Percentiles rank a stretch among this genome's conserved stretches.
phyloP scores from a whole-genome alignment of 331 rosid genomes.

The Cydonia oblonga region DNA sequence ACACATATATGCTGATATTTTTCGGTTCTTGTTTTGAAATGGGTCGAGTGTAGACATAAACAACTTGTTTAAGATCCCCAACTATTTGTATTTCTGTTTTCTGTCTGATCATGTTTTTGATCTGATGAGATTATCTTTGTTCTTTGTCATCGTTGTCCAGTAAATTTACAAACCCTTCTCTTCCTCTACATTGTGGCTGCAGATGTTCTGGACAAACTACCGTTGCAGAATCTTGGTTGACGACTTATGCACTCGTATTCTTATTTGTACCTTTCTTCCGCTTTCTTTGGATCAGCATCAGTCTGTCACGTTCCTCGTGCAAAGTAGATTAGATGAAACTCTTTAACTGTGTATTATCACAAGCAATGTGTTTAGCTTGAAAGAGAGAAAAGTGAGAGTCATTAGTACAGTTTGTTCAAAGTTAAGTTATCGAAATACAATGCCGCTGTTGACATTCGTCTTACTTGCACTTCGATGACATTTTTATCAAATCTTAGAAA shows the following conservation, averaged over 20 bases:
- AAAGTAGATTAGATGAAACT: constrained; percentile 4
- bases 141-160: background rate
- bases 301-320: constrained; percentile 7
- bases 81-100: background rate
- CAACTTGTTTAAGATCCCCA: background rate
- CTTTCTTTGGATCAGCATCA: background rate
- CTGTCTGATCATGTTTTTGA: background rate
- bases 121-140: background rate
- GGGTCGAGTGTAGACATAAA: background rate
- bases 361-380: background rate
- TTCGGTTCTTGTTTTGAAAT: background rate
- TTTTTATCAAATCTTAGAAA: background rate
- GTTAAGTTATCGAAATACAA: background rate
- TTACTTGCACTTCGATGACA: background rate
- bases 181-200: constrained; percentile 9
- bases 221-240: background rate
- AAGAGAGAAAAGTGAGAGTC: background rate
- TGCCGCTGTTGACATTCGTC: background rate
- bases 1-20: background rate
- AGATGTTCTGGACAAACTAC: constrained; percentile 10
- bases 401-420: background rate
- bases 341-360: background rate
- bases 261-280: background rate
- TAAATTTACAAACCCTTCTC: background rate
- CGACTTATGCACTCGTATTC: background rate